Evolutionary conservation across 805 yeast genomes (phyloP), one percentile per base, ranked within the genome.

Genomic region (Hermanozyma aechmeae): DNA sequence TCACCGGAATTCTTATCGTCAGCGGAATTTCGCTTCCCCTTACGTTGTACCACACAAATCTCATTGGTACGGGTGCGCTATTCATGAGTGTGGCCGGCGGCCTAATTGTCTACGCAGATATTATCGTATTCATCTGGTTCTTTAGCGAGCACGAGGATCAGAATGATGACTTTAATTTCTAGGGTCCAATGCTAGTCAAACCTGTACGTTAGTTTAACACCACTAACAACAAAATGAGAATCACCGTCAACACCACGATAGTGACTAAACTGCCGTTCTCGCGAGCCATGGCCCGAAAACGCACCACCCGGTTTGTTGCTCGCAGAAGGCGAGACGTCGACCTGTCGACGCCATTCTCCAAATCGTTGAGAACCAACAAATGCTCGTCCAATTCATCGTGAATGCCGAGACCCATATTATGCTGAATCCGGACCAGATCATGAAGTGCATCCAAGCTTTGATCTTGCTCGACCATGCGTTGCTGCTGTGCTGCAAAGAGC

Each of bases 11-110:
- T 16, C 48, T 63, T 34, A 51, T 63, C 15, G 52, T 63, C 15
- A 60, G 67, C 37, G 69, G 69, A n/a, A 49, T 61, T 12, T 50
- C 64, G n/a, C 53, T 63, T 35, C 69, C 69, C 4, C 39, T 63
- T 25, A 51, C 57, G 5, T 50, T 63, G 24, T 59, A 53, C 42
- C 69, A 61, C 41, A 48, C 58, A 20, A 27, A 42, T 16, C 32
- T 61, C 30, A 59, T 62, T 23, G 51, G 53, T 28, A 36, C 56
- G 32, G 68, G 68, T 6, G 48, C 65, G 5, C 48, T 50, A 56
- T 33, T 58, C 23, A 62, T 63, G 68, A 61, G 68, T 50, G 56
- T 58, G 11, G 34, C 49, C 22, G 69, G 69, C 11, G 69, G 69
- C 17, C 44, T 61, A 29, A 58, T 61, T 13, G 68, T 63, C n/a